Percentiles rank a stretch among this genome's conserved stretches.
Conservation (phyloP, 139 green algal species). For the Marvania coccoides region DNA sequence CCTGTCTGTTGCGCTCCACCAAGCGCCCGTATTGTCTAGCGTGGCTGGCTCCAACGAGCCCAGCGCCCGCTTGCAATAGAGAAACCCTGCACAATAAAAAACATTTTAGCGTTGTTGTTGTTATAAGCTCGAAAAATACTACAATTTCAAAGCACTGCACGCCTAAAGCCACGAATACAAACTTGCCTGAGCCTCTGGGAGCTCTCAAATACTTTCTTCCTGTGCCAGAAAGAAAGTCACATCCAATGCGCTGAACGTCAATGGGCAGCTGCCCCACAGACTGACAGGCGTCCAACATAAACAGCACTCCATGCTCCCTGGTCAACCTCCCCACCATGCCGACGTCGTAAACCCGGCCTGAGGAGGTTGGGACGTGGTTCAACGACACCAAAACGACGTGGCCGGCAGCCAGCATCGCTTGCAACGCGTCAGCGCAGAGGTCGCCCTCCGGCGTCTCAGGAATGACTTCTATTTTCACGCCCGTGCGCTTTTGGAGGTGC, state of each 20-base stretch:
- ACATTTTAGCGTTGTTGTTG: too few species aligned
- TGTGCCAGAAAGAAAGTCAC: conserved; percentile 56
- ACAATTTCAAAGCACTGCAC: too few species aligned
- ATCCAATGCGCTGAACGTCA: conserved; percentile 48
- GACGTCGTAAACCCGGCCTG: conserved; percentile 52
- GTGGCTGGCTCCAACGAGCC: conserved; percentile 35
- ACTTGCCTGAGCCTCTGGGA: conserved; percentile 43
- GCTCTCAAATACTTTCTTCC: conserved; percentile 60
- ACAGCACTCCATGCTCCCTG: conserved; percentile 34
- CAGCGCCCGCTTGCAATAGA: conserved; percentile 25
- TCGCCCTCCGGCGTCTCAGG: conserved; percentile 40
- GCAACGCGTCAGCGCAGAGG: conserved; percentile 30
- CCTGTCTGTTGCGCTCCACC: conserved; percentile 18
- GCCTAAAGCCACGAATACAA: too few species aligned
- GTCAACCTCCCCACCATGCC: conserved; percentile 33
- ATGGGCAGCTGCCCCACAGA: conserved; percentile 50
- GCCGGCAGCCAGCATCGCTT: conserved; percentile 1
- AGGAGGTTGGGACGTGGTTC: conserved; percentile 61
- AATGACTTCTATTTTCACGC: conserved; percentile 39
- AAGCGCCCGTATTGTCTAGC: conserved; percentile 45
- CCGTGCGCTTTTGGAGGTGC: conserved; percentile 38
- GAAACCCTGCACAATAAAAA: too few species aligned
- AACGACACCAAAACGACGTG: conserved; percentile 38
- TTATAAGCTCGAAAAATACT: too few species aligned
- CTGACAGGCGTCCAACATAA: conserved; percentile 70